Evolutionary conservation across 768 basidiomycete genomes (phyloP).

Genomic region (Suillus americanus): DNA sequence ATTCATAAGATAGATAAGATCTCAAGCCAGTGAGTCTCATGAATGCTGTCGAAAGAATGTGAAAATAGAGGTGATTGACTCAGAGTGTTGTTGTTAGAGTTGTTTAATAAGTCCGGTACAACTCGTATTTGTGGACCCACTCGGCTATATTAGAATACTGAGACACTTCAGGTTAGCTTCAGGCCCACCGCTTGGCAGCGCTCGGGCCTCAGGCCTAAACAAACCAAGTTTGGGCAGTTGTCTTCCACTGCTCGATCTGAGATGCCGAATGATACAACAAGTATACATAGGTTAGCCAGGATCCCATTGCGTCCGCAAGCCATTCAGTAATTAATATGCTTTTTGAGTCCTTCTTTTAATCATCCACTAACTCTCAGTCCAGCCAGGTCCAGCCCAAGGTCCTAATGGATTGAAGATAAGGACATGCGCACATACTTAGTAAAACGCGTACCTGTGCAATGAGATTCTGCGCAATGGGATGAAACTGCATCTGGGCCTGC

Average conservation of each 20-base stretch:
- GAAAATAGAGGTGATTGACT: not conserved
- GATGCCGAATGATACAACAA: not conserved
- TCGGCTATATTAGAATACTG: not conserved
- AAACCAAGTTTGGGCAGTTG: not conserved
- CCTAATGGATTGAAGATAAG: constrained; percentile 14
- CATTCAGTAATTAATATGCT: not conserved
- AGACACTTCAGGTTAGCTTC: not conserved
- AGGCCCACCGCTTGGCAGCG: not conserved
- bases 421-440: not conserved
- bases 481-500: constrained; percentile 38
- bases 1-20: constrained; percentile 14
- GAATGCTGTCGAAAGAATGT: constrained; percentile 1
- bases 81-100: no score
- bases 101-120: constrained; percentile 1
- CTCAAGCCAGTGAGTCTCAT: constrained; percentile 10
- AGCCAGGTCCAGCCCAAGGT: constrained; percentile 18
- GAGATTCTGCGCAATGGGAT: constrained; percentile 50
- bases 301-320: not conserved
- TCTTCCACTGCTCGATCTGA: not conserved
- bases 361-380: not conserved
- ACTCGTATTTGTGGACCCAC: not conserved
- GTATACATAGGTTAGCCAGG: not conserved
- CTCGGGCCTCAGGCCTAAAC: not conserved
- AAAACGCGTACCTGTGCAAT: constrained; percentile 44
- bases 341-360: not conserved